Evolutionary conservation across 1,284 basidiomycete genomes (phyloP), one percentile per base, ranked within the genome.

Genomic region (Phlebopus sp.): DNA sequence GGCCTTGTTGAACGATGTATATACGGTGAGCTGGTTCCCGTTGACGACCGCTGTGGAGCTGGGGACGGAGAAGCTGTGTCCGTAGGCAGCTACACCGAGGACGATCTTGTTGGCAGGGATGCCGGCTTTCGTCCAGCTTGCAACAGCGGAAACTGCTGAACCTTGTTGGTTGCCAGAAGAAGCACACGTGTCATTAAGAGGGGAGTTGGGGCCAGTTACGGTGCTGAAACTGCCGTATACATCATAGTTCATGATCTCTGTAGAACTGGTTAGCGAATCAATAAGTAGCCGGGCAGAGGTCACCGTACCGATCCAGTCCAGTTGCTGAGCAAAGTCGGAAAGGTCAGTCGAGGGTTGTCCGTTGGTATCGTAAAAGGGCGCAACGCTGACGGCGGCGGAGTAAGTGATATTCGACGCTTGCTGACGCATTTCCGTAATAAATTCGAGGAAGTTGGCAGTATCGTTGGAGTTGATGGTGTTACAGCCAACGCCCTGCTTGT

Each of bases 221-320:
- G 58, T 53, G 29, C 68, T 75, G 73, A 73, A 69, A 60, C 76
- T 69, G 55, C 85, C 77, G 75, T 77, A 89, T 46, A 92, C 73
- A 62, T 94, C 92, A 69, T 94, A 94, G 71, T 90, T 90, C 91
- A 95, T 95, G 60, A 94, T 76, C 50, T 69, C 65, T 67, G 42
- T 0, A 40, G 31, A 32, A 17, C 13, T 34, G 15, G 57, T 55
- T 62, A 46, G 67, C 60, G 66, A 5, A 14, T 25, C 38, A 37
- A 11, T 36, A 44, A 37, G 4, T 7, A 10, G 0, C 46, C 54
- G 35, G 31, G n/a, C n/a, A 67, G 65, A 62, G 31, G 17, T 9
- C 21, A 21, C 10, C 8, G 8, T 35, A 51, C 65, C 72, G 52
- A 95, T 82, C 72, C 83, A 90, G 64, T 95, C 90, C 31, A 96